Conservation (phyloP, 169 alveolate species). For the Plasmodium reichenowi region DNA sequence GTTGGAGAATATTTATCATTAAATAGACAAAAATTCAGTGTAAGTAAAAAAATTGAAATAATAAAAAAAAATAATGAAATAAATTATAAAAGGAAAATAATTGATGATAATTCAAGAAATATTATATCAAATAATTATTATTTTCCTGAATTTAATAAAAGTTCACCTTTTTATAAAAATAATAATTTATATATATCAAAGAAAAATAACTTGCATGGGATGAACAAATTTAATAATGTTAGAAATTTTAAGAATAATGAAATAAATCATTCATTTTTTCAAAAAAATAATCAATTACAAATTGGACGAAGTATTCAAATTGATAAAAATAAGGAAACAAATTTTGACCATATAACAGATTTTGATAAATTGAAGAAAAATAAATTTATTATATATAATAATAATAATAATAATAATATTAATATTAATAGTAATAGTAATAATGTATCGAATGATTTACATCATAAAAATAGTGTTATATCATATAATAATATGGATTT, state of each 20-base stretch:
- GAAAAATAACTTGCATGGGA: background rate
- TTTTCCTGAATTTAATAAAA: background rate
- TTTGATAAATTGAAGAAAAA: slow-evolving; percentile 14
- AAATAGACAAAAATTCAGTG: slow-evolving; percentile 47
- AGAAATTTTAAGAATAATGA: slow-evolving; percentile 19
- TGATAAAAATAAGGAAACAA: slow-evolving; percentile 9
- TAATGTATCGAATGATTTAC: slow-evolving; percentile 10
- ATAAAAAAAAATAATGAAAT: slow-evolving; percentile 31
- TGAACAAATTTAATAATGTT: slow-evolving; percentile 4
- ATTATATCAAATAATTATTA: background rate
- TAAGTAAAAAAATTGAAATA: slow-evolving; percentile 67
- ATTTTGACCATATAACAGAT: background rate
- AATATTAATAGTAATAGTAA: background rate
- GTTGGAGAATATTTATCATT: background rate
- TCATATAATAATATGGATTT: too few species aligned
- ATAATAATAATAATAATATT: too few species aligned
- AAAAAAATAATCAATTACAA: background rate
- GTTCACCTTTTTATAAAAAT: background rate
- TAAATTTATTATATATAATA: slow-evolving; percentile 14
- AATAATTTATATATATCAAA: slow-evolving; percentile 1
- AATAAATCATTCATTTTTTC: slow-evolving; percentile 1
- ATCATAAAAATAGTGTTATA: slow-evolving; percentile 3
- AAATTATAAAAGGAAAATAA: slow-evolving; percentile 27
- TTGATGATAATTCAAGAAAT: background rate
- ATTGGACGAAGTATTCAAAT: background rate